phyloP scores from a whole-genome alignment of 2,329 filamentous ascomycete species.

The Pseudogymnoascus sp. region DNA sequence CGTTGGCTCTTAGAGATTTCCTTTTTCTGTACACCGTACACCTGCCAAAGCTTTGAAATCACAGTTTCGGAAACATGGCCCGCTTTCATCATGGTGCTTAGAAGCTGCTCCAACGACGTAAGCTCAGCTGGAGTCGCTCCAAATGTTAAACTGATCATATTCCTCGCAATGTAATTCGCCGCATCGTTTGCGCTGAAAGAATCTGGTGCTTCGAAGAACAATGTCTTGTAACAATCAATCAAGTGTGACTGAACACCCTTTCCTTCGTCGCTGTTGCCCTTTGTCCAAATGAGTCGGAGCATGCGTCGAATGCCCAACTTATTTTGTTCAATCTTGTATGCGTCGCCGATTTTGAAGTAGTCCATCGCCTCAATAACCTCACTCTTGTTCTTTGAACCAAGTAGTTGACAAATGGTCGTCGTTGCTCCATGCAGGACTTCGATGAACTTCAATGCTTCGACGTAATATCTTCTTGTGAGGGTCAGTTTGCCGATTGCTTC shows the following conservation, averaged over 20 bases:
- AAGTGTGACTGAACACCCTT: slow-evolving; percentile 95
- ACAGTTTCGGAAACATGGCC: slow-evolving; percentile 80
- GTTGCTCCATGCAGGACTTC: slow-evolving; percentile 81
- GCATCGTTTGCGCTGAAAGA: slow-evolving; percentile 81
- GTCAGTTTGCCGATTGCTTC: slow-evolving; percentile 84
- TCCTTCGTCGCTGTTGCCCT: slow-evolving; percentile 97
- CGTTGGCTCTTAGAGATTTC: slow-evolving; percentile 89
- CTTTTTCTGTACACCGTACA: slow-evolving; percentile 87
- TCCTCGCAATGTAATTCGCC: slow-evolving; percentile 90
- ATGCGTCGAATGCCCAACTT: slow-evolving; percentile 89
- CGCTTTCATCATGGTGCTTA: slow-evolving; percentile 96
- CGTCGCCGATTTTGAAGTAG: slow-evolving; percentile 90
- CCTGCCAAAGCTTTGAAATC: slow-evolving; percentile 89
- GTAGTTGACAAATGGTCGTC: slow-evolving; percentile 70
- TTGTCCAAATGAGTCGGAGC: slow-evolving; percentile 97
- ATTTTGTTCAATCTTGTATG: slow-evolving; percentile 91
- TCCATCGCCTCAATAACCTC: slow-evolving; percentile 99
- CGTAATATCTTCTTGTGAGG: slow-evolving; percentile 80
- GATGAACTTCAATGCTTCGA: slow-evolving; percentile 90
- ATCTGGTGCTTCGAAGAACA: slow-evolving; percentile 93
- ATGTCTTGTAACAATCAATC: slow-evolving; percentile 89
- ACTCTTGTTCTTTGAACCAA: slow-evolving; percentile 94
- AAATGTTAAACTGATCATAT: slow-evolving; percentile 98
- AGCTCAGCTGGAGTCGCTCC: slow-evolving; percentile 90
- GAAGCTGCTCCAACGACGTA: slow-evolving; percentile 86